Base-by-base conservation (phyloP, 495 filamentous ascomycete species). In the Hypoxylon perforatum region DNA sequence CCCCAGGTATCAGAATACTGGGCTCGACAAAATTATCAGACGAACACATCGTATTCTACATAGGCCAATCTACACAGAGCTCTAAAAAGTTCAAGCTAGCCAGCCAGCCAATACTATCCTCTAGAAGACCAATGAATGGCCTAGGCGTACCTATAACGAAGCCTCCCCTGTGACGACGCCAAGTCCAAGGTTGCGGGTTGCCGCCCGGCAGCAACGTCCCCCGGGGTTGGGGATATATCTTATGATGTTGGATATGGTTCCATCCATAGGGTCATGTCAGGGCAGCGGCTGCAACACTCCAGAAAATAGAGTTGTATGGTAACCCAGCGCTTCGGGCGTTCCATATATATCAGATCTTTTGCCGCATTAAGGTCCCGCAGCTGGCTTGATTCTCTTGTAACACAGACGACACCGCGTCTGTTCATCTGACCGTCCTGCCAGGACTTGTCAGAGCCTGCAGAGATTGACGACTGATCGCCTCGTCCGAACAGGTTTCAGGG, bases 181-280 rank as follows among this genome's bases (percentile, higher is more conserved):
- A 69, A 64, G 65, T 61, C 45, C 44, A 25, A 23, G 19, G 17
- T 6, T 18, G 10, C 9, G 23, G 15, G 14, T 57, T 63, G 55
- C 33, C 54, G 55, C 54, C 54, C 65, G 65, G 65, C 49, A 68
- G 23, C 17, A 48, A 59, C 23, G 49, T 63, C 35, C 44, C 52
- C 65, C 33, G 48, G 42, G 59, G 46, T 42, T 12, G 14, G 54
- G 5, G 10, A 63, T 33, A 9, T 33, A 62, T 55, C 60, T 69
- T 69, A 69, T 64, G 59, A 69, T 61, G 56, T 48, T 50, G 50
- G 39, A 61, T 57, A 69, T 64, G 60, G 65, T 50, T 64, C 60
- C 55, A 61, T 64, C 45, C 14, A 52, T 48, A 59, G 45, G 55
- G 51, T 21, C 36, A 41, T 45, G 50, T 18, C 35, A 38, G 41